Base-by-base conservation (phyloP, 2,329 filamentous ascomycete species). In the Phialemoniopsis sp. region DNA sequence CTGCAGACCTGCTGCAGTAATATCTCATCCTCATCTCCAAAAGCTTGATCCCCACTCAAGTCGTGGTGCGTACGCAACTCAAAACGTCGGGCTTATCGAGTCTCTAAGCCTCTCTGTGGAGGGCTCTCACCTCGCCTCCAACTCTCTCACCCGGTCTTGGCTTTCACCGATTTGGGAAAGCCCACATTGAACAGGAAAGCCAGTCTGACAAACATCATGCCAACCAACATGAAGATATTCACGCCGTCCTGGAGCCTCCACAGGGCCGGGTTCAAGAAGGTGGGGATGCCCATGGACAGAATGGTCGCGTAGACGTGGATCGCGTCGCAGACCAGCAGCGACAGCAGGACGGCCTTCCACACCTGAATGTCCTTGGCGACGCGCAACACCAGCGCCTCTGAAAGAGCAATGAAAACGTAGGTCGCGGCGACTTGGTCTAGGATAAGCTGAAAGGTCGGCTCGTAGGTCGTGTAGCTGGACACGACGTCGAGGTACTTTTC, bases 241-340 rank as follows among this genome's bases (percentile, higher is more conserved):
- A 65, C 46, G 53, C 55, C 60, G 42, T 68, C 65, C 46, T 62
- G 56, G 14, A 42, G 35, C 15, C 53, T 54, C 66, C 63, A 68
- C 3, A 36, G 31, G 38, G 40, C 17, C 6, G 57, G 46, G 21
- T 48, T 46, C 10, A 53, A 32, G 19, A 57, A 49, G 12, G 46
- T 46, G 17, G 45, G 46, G 5, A 53, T 46, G 4, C 56, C 59
- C 47, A 64, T 51, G 19, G 55, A 50, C 40, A 47, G 63, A 5
- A 52, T 52, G 5, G 59, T 41, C 13, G 34, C 62, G 47, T 57
- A 55, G 17, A 60, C 29, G 48, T 63, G 58, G 1, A 56, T 43
- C 29, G 52, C 16, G 50, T 59, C 56, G 31, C 46, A 46, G 16
- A 53, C 15, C 33, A 54, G 28, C 45, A 58, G 52, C 2, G 44